These are phyloP conservation scores for Pseudonitzschia pungens DNA, from an alignment of 108 stramenopile species.

Conservation along the genomic window DNA sequence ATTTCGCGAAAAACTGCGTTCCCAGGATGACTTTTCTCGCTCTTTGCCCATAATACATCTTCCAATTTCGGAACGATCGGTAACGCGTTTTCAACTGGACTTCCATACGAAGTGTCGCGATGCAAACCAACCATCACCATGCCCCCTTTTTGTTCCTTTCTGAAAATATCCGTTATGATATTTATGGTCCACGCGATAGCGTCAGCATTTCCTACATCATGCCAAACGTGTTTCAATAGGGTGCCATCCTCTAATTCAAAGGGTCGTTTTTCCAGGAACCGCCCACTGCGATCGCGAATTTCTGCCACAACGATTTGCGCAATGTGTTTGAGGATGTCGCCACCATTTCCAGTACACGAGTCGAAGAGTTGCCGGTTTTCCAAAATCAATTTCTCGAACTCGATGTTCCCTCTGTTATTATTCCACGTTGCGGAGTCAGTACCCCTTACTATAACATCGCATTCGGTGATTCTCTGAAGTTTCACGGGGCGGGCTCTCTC, in stretches of 20 bases:
- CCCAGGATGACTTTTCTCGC: constrained; percentile 43
- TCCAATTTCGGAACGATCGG: background rate
- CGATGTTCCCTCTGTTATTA: background rate
- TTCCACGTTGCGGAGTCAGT: background rate
- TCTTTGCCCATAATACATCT: background rate
- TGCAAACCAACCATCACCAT: too few relatives aligned
- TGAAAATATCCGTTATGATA: background rate
- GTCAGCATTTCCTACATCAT: background rate
- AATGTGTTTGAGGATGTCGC: background rate
- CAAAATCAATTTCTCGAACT: background rate
- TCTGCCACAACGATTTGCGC: background rate
- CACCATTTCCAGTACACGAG: background rate
- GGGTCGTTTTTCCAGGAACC: background rate
- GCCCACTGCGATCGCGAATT: background rate
- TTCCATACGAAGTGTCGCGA: too few relatives aligned
- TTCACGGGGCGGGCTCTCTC: too few relatives aligned
- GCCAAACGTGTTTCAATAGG: background rate
- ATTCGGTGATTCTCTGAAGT: background rate
- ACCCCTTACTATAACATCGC: background rate
- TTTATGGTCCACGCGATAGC: background rate
- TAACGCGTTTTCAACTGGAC: background rate
- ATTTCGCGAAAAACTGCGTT: constrained; percentile 67
- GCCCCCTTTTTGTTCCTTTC: too few relatives aligned
- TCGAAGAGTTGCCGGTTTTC: background rate
- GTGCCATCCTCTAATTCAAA: background rate